Base-by-base conservation (phyloP, 306 rosid species). In the Begonia loranthoides region DNA sequence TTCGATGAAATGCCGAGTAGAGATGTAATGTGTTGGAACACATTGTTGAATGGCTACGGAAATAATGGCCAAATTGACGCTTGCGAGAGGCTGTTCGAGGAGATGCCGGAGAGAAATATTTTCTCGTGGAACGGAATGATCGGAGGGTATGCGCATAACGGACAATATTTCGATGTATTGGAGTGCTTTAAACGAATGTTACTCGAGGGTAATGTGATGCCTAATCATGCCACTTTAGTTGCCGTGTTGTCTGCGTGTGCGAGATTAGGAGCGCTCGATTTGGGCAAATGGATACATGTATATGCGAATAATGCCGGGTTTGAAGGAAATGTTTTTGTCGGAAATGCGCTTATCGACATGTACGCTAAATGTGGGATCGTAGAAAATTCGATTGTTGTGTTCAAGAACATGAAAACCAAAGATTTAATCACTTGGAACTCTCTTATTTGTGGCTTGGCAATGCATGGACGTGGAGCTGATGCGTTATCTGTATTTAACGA, bases 61-160 rank as follows among this genome's bases (percentile, higher is more conserved):
- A 62, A 15, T 44, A 71, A 67, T 17, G 74, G 75, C 10, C 67
- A 82, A 9, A 50, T 80, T 41, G 79, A 56, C 13, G 76, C 71
- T 9, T 78, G 79, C 34, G 77, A 73, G 75, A 57, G 59, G 60
- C 28, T 80, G 75, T 87, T 87, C 49, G 60, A 63, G 10, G 86
- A 82, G 54, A 87, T 83, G 77, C 82, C 79, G 22, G 74, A 60
- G 51, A 84, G 76, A 67, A 87, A 87, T 62, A 60, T 80, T 49
- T 83, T 78, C 67, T 80, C 96, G 43, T 87, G 96, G 94, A 87
- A 87, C 39, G 89, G 73, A 5, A 59, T 80, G 39, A 65, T 82
- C 41, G 87, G 94, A 12, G 90, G 90, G 38, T 78, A 80, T 52
- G 70, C 67, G 10, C 77, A 55, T 33, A 77, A 66, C 15, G 80